phyloP scores from a whole-genome alignment of 345 rosid species.

The Anastatica hierochuntica region DNA sequence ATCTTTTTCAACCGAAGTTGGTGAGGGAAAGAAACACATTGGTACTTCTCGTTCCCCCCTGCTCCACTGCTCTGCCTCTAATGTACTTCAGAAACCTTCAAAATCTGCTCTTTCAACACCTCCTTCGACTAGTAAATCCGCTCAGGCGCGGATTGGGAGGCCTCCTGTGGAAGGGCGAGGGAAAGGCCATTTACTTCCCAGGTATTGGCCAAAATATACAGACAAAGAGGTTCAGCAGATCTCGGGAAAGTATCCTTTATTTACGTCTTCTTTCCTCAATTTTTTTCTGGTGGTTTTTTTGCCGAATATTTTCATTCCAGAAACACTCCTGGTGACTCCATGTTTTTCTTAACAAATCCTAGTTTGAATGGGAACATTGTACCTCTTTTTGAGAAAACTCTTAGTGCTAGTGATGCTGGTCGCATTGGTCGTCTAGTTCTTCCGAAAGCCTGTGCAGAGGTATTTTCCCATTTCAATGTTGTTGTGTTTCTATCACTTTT shows the following conservation, averaged over 20 bases:
- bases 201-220: slow-evolving; percentile 92
- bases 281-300: background rate
- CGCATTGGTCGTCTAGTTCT: slow-evolving; percentile 94
- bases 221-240: slow-evolving; percentile 85
- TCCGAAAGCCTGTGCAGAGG: slow-evolving; percentile 97
- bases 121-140: slow-evolving; percentile 39
- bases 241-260: slow-evolving; percentile 87
- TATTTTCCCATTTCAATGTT: slow-evolving; percentile 16
- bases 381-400: slow-evolving; percentile 92
- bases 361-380: slow-evolving; percentile 70
- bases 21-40: slow-evolving; percentile 41
- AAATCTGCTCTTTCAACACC: slow-evolving; percentile 27
- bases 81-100: slow-evolving; percentile 46
- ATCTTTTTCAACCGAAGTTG: slow-evolving; percentile 30
- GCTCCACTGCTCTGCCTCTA: slow-evolving; percentile 44
- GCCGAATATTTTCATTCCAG: background rate
- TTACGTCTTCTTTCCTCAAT: background rate
- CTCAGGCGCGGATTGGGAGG: slow-evolving; percentile 55
- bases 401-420: slow-evolving; percentile 97
- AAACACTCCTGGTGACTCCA: background rate
- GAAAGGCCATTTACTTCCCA: slow-evolving; percentile 77
- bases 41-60: slow-evolving; percentile 32
- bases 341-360: slow-evolving; percentile 17
- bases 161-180: slow-evolving; percentile 86
- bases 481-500: background rate